Evolutionary conservation across 371 early-diverging fungal genomes (phyloP), one percentile per base, ranked within the genome.

Genomic region (Syncephalastrum monosporum): DNA sequence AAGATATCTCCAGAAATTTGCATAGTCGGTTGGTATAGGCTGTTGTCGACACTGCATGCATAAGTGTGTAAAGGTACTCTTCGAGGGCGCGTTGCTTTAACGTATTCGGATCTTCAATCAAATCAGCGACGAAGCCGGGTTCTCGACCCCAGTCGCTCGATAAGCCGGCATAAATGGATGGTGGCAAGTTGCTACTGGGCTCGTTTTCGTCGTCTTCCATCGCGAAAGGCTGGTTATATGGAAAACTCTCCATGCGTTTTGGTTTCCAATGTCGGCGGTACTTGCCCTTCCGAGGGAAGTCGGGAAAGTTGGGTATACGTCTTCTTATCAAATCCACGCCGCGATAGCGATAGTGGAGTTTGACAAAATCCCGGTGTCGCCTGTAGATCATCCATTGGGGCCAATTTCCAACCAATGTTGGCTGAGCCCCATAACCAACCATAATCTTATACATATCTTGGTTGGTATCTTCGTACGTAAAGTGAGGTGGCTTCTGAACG

Each of bases 1-100:
- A 57, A 52, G 85, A 85, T 25, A 87, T 72, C 59, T 85, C 84
- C 25, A 87, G 51, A 50, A 87, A 87, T 23, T 73, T 79, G 54
- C 82, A 84, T 5, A 87, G 27, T 58, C 84, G 23, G 45, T 74
- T 74, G 25, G 56, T 62, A 45, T 68, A 46, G 12, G 74, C 74
- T 14, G 75, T 66, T 57, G 79, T 68, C 23, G 63, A 69, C 13
- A 80, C 56, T 10, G 72, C 71, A 0, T 58, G 54, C n/a, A 85
- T 63, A 33, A 84, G 64, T 15, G 70, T 56, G 23, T 67, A 61
- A 24, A 86, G 58, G 42, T 86, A 86, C 1, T 42, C 45, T 45
- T 85, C 76, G 14, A 86, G 63, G 6, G 79, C 80, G 42, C 72
- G 56, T 15, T 65, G 61, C 25, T 79, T 72, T 14, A 58, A 63